Conservation (phyloP, 139 green algal species). For the Coelastrella sp. region DNA sequence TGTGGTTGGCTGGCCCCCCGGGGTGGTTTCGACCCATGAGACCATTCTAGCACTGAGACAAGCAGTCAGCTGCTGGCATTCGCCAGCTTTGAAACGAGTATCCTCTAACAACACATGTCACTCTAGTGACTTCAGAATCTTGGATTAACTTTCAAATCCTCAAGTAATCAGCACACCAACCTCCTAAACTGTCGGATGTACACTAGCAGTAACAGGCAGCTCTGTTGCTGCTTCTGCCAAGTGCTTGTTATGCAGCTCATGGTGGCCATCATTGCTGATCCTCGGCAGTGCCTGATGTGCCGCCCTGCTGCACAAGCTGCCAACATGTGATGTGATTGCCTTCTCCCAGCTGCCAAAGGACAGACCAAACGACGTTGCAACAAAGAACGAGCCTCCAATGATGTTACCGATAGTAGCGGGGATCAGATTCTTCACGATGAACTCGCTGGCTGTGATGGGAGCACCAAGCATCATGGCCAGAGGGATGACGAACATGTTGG, state of each 20-base stretch:
- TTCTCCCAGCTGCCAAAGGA: constrained; percentile 68
- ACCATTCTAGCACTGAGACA: too few species aligned
- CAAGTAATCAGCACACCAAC: too few species aligned
- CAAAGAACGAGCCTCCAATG: constrained; percentile 77
- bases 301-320: neutral
- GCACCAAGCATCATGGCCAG: constrained; percentile 37
- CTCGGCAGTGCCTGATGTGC: neutral
- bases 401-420: constrained; percentile 92
- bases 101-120: too few species aligned
- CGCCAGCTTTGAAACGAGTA: too few species aligned
- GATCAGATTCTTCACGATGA: constrained; percentile 81
- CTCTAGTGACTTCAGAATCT: too few species aligned
- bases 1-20: too few species aligned
- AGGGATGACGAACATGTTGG: constrained; percentile 82
- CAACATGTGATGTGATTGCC: neutral
- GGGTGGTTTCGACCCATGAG: too few species aligned
- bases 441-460: constrained; percentile 67
- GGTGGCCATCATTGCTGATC: neutral
- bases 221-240: neutral
- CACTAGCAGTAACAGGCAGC: neutral
- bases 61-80: too few species aligned
- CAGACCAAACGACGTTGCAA: constrained; percentile 73
- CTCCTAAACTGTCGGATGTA: neutral
- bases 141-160: too few species aligned
- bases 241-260: neutral